These are phyloP conservation scores for Podospora anserina DNA, from an alignment of 495 filamentous ascomycete species.

Conservation along the genomic window DNA sequence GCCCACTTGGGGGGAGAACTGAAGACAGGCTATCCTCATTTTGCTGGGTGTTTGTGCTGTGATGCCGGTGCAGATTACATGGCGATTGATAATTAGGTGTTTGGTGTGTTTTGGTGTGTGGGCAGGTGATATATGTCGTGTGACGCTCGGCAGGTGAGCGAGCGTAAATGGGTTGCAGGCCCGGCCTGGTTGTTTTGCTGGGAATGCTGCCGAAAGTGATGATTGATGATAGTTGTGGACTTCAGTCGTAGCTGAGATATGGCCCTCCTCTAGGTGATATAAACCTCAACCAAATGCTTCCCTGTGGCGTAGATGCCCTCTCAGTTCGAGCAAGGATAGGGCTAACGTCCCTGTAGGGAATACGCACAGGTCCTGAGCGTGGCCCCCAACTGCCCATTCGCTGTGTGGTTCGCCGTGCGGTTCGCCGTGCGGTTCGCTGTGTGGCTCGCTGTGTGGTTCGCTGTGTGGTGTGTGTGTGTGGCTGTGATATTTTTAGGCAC, in stretches of 20 bases:
- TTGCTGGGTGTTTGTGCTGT: background rate
- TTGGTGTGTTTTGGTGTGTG: background rate
- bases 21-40: slow-evolving; percentile 81
- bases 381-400: too few relatives aligned
- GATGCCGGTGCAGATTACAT: background rate
- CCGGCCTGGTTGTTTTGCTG: background rate
- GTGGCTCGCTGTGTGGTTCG: too few relatives aligned
- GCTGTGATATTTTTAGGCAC: background rate
- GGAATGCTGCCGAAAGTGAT: background rate
- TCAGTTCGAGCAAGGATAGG: background rate
- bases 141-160: background rate
- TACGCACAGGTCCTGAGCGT: background rate
- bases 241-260: background rate
- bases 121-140: background rate
- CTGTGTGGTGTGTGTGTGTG: background rate
- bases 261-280: background rate
- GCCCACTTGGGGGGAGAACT: slow-evolving; percentile 71
- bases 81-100: background rate
- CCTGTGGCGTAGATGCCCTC: background rate
- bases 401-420: too few relatives aligned
- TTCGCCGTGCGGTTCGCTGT: too few relatives aligned
- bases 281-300: background rate
- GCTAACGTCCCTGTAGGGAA: background rate
- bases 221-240: background rate
- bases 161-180: background rate